These are phyloP conservation scores for Pyrus betulifolia DNA, from an alignment of 306 rosid genomes.

Conservation along the genomic window DNA sequence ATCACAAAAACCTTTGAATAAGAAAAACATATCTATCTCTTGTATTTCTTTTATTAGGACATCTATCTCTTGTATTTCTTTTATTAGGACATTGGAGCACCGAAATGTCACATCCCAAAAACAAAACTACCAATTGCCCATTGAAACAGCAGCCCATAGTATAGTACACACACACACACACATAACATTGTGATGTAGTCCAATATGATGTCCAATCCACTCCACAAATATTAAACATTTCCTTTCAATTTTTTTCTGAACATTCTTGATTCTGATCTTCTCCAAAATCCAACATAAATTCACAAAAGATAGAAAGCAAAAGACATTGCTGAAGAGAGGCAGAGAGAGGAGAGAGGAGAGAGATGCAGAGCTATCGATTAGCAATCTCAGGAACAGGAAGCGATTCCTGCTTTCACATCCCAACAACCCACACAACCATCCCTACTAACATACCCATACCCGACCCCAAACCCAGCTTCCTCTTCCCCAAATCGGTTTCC, in stretches of 20 bases:
- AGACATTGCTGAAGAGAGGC: not conserved
- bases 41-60: no score
- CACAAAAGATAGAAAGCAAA: not conserved
- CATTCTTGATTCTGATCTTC: not conserved
- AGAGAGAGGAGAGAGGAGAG: not conserved
- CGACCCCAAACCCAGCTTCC: not conserved
- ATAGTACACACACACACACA: no score
- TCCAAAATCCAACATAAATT: not conserved
- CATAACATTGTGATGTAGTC: not conserved
- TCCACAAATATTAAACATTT: not conserved
- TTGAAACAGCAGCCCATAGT: not conserved
- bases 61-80: not conserved
- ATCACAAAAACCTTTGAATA: no score
- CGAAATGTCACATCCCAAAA: not conserved
- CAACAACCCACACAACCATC: constrained; percentile 5
- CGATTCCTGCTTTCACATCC: constrained; percentile 46
- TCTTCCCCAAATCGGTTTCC: not conserved
- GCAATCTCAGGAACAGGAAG: constrained; percentile 24
- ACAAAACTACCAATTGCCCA: not conserved
- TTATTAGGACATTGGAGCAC: not conserved
- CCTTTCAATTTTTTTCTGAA: no score
- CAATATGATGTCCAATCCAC: not conserved
- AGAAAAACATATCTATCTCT: no score
- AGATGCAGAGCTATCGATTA: constrained; percentile 47
- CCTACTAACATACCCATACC: not conserved